A percentile compares a stretch with the other conserved stretches of the same genome.
phyloP scores from a whole-genome alignment of 106 monocot species.

The Xerophyta viscosa region DNA sequence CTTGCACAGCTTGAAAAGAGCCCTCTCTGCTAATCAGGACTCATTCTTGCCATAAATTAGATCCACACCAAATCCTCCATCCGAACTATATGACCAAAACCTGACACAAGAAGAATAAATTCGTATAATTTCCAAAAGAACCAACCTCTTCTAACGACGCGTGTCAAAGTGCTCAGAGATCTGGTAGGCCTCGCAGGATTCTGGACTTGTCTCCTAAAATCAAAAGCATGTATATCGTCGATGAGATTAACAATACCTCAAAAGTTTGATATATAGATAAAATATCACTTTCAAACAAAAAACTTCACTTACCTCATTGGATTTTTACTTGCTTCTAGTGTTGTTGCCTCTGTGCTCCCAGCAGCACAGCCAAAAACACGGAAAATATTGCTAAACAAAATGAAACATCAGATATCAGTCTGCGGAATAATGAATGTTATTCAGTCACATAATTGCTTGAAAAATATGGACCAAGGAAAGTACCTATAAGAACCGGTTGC shows the following conservation, averaged over 20 bases:
- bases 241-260: background rate
- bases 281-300: background rate
- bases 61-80: too few species aligned
- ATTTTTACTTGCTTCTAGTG: conserved; percentile 87
- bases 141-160: conserved; percentile 74
- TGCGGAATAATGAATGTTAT: too few species aligned
- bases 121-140: background rate
- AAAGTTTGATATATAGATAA: background rate
- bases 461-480: too few species aligned
- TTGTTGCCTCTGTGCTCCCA: conserved; percentile 75
- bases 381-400: conserved; percentile 71
- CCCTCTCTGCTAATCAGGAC: too few species aligned
- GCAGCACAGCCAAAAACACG: conserved; percentile 86
- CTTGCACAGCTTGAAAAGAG: too few species aligned
- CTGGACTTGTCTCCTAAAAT: conserved; percentile 59
- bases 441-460: too few species aligned
- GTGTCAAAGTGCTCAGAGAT: conserved; percentile 51
- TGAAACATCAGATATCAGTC: background rate
- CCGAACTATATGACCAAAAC: too few species aligned
- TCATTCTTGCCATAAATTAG: too few species aligned
- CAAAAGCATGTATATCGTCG: background rate
- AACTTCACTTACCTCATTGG: conserved; percentile 59
- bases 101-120: too few species aligned
- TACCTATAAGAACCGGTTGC: conserved; percentile 97
- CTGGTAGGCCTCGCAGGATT: conserved; percentile 56